Conservation (phyloP, 768 basidiomycete genomes). For the Cystoderma amianthinum region DNA sequence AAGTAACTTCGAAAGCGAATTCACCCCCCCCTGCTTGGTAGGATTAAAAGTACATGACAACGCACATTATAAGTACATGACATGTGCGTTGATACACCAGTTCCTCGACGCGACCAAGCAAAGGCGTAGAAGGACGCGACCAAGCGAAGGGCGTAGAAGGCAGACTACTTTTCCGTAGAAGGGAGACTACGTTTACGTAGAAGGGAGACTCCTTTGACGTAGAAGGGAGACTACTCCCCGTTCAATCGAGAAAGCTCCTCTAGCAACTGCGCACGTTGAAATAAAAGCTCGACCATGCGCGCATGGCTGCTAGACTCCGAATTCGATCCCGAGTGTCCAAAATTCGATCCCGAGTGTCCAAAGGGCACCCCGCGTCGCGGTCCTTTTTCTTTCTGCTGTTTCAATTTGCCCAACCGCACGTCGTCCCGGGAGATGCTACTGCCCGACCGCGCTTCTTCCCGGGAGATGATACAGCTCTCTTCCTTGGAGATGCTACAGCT, state of each 20-base stretch:
- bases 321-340: not conserved
- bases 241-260: conserved; percentile 44
- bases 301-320: conserved; percentile 16
- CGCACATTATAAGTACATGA: too few species aligned
- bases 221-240: not conserved
- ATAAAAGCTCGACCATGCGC: conserved; percentile 43
- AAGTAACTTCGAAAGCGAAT: too few species aligned
- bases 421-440: not conserved
- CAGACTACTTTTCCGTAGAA: too few species aligned
- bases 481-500: conserved; percentile 1
- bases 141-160: too few species aligned
- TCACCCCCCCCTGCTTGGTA: too few species aligned
- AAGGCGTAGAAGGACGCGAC: too few species aligned
- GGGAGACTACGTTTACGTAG: too few species aligned
- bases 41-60: too few species aligned
- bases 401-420: not conserved
- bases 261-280: conserved; percentile 50
- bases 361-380: not conserved
- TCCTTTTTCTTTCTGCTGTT: not conserved
- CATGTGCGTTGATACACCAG: too few species aligned
- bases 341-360: not conserved
- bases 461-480: not conserved
- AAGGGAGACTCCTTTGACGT: not conserved
- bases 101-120: too few species aligned
- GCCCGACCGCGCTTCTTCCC: not conserved